Conservation (phyloP, 2,329 filamentous ascomycete species). For the Penicillium frequentans region DNA sequence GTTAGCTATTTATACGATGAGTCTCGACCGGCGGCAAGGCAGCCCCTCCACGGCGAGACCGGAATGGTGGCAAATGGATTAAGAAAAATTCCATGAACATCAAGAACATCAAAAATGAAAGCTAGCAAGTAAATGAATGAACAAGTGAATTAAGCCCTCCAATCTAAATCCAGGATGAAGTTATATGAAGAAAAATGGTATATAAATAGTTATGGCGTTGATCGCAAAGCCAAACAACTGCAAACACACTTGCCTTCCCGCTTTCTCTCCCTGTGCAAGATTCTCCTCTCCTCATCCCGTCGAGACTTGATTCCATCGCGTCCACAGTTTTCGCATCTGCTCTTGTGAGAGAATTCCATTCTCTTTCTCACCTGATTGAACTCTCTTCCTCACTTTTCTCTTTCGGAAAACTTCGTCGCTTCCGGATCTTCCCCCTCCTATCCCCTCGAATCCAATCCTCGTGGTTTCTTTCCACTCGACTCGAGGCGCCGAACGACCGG, state of each 20-base stretch:
- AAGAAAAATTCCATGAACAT: not conserved
- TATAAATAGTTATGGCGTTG: not conserved
- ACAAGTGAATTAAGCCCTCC: not conserved
- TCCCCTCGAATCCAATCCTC: constrained; percentile 16
- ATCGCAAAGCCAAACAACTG: constrained; percentile 24
- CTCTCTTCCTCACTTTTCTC: constrained; percentile 10
- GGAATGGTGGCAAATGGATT: constrained; percentile 1
- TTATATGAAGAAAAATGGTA: not conserved
- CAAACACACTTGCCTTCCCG: constrained; percentile 27
- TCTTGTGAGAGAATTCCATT: not conserved
- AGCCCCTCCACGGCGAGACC: constrained; percentile 10
- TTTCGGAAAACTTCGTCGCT: constrained; percentile 20
- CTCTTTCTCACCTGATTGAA: constrained; percentile 21
- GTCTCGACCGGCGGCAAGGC: constrained; percentile 16
- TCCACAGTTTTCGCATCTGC: not conserved
- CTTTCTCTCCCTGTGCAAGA: constrained; percentile 24
- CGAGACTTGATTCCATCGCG: constrained; percentile 1
- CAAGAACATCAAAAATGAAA: not conserved
- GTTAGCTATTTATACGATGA: constrained; percentile 3
- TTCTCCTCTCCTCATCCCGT: constrained; percentile 23
- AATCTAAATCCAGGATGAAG: not conserved
- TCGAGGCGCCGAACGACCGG: constrained; percentile 20
- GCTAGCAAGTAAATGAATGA: not conserved
- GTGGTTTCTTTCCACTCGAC: constrained; percentile 5
- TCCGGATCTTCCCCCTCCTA: constrained; percentile 14